phyloP scores from a whole-genome alignment of 129 eudicot species.

The Mikania micrantha region DNA sequence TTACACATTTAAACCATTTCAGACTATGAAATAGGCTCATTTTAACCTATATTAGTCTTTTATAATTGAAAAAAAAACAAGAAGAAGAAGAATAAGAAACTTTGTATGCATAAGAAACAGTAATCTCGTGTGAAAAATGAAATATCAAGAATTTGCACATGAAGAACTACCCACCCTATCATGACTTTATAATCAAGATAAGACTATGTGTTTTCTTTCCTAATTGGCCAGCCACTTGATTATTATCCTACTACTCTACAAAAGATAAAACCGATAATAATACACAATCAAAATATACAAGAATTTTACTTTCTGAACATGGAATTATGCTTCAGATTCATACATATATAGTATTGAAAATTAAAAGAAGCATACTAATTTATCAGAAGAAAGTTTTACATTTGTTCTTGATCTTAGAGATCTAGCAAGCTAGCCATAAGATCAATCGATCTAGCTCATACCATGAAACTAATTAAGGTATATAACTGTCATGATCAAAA shows the following conservation, averaged over 20 bases:
- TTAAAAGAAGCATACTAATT: neutral
- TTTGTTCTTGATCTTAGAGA: neutral
- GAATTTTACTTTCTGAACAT: slow-evolving; percentile 24
- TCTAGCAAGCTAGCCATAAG: neutral
- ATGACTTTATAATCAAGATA: slow-evolving; percentile 38
- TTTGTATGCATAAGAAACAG: no score
- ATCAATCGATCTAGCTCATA: neutral
- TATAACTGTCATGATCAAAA: slow-evolving; percentile 6
- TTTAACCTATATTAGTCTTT: neutral
- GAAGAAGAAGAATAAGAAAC: no score
- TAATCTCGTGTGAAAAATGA: slow-evolving; percentile 12
- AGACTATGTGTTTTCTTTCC: slow-evolving; percentile 43
- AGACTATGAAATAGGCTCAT: no score
- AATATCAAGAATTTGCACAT: neutral
- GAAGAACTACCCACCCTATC: slow-evolving; percentile 10
- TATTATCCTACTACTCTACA: slow-evolving; percentile 38
- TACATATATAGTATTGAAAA: neutral
- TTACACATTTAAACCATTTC: neutral
- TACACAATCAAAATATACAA: slow-evolving; percentile 12
- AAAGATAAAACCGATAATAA: slow-evolving; percentile 25
- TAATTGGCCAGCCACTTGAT: slow-evolving; percentile 40
- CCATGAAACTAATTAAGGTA: neutral
- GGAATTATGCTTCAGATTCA: neutral
- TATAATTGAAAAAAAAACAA: neutral
- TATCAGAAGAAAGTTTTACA: neutral